These are phyloP conservation scores for Colletotrichum karsti DNA, from an alignment of 2,329 filamentous ascomycete species.

Conservation along the genomic window DNA sequence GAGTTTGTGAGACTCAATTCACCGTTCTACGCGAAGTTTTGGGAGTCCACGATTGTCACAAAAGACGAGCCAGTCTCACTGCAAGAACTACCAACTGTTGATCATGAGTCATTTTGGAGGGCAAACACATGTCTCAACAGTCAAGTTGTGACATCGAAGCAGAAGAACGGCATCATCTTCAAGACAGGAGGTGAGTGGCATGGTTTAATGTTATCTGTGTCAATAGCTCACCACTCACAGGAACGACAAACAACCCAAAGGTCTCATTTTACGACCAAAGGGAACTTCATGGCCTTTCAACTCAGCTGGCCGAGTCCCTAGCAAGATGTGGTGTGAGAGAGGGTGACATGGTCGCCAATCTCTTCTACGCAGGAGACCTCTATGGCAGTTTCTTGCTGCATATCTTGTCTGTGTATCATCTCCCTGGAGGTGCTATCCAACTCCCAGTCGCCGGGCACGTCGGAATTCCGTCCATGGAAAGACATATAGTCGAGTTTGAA, in stretches of 20 bases:
- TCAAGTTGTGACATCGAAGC: conserved; percentile 17
- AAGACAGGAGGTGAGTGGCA: conserved; percentile 9
- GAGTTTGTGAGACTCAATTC: conserved; percentile 14
- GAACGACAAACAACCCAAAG: conserved; percentile 22
- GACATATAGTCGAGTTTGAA: conserved; percentile 16
- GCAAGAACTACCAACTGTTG: neutral
- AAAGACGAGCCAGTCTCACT: neutral
- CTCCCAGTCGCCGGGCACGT: conserved; percentile 18
- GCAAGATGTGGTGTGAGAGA: conserved; percentile 5
- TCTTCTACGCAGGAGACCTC: conserved; percentile 24
- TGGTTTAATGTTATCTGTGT: no score
- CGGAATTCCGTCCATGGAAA: conserved; percentile 16
- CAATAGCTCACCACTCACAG: neutral
- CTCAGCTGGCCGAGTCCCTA: conserved; percentile 11
- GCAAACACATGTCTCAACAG: conserved; percentile 20
- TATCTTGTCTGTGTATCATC: conserved; percentile 20
- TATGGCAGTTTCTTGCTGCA: conserved; percentile 25
- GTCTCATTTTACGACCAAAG: conserved; percentile 18
- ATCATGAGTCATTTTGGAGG: conserved; percentile 17
- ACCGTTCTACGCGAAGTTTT: conserved; percentile 10
- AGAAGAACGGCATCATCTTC: conserved; percentile 19
- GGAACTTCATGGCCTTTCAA: conserved; percentile 12
- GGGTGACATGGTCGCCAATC: conserved; percentile 18
- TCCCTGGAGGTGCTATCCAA: conserved; percentile 9
- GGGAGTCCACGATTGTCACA: neutral